phyloP scores from a whole-genome alignment of 805 yeast genomes.

The Saccharomycopsis synnaedendra region DNA sequence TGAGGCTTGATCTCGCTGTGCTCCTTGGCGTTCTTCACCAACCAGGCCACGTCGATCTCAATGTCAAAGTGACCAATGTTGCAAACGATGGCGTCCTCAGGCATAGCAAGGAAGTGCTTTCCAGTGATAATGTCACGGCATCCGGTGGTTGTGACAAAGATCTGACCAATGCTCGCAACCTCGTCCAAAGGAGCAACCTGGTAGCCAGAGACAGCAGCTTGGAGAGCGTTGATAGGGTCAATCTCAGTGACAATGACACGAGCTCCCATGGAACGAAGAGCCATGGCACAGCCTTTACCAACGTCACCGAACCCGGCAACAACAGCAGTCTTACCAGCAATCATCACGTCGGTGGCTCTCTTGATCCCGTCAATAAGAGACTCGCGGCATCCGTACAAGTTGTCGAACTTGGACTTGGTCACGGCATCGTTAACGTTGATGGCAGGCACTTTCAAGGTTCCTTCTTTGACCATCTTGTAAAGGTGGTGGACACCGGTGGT shows the following conservation, averaged over 20 bases:
- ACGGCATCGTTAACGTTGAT: slow-evolving; percentile 98
- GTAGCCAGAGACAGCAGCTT: slow-evolving; percentile 98
- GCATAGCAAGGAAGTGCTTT: slow-evolving; percentile 82
- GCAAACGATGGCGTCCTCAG: slow-evolving; percentile 98
- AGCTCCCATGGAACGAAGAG: slow-evolving; percentile 98
- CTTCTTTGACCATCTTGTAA: slow-evolving; percentile 89
- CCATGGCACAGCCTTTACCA: slow-evolving; percentile 99
- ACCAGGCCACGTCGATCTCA: slow-evolving; percentile 99
- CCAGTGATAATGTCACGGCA: slow-evolving; percentile 96
- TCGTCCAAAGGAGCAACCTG: slow-evolving; percentile 94
- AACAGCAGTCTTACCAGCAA: slow-evolving; percentile 97
- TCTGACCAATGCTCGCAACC: slow-evolving; percentile 88
- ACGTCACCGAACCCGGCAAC: slow-evolving; percentile 99
- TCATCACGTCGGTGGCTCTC: slow-evolving; percentile 99
- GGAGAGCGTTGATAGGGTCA: slow-evolving; percentile 98
- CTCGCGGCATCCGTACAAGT: slow-evolving; percentile 99
- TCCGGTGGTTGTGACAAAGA: slow-evolving; percentile 98
- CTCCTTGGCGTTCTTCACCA: slow-evolving; percentile 85
- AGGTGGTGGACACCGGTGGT: slow-evolving; percentile 99
- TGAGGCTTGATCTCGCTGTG: slow-evolving; percentile 98
- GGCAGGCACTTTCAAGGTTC: slow-evolving; percentile 92
- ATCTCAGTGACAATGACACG: slow-evolving; percentile 95
- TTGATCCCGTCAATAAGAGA: slow-evolving; percentile 97
- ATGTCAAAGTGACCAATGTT: slow-evolving; percentile 99
- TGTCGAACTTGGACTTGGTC: slow-evolving; percentile 98